These are phyloP conservation scores for Hypoxylon lienhwacheense DNA, from an alignment of 495 filamentous ascomycete species.

Conservation along the genomic window DNA sequence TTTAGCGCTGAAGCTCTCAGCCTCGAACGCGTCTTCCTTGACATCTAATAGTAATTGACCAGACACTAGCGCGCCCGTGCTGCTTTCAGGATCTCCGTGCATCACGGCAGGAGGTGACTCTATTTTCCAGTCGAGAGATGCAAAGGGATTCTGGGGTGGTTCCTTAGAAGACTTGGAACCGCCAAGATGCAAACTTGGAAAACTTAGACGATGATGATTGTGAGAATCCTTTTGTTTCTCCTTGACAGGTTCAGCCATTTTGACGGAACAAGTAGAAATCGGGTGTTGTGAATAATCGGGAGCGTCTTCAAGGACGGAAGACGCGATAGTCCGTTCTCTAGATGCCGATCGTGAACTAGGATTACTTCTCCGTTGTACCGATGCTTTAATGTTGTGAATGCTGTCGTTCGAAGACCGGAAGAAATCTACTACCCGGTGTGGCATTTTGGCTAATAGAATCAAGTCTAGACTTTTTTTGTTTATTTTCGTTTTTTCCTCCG, in stretches of 20 bases:
- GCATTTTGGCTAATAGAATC: constrained; percentile 44
- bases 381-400: constrained; percentile 40
- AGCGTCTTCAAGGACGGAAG: constrained; percentile 39
- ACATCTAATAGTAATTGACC: constrained; percentile 77
- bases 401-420: constrained; percentile 47
- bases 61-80: constrained; percentile 84
- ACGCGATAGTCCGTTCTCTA: constrained; percentile 35
- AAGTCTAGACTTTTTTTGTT: too few species aligned
- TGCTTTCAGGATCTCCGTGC: constrained; percentile 72
- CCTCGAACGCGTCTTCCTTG: constrained; percentile 61
- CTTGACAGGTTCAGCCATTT: constrained; percentile 38
- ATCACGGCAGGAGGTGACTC: constrained; percentile 90
- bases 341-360: constrained; percentile 30
- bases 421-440: constrained; percentile 54
- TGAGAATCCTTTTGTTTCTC: constrained; percentile 43
- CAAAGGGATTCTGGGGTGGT: constrained; percentile 41
- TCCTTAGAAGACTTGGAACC: constrained; percentile 48
- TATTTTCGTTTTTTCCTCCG: too few species aligned
- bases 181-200: constrained; percentile 51
- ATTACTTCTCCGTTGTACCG: constrained; percentile 35
- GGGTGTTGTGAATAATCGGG: constrained; percentile 32
- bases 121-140: constrained; percentile 73
- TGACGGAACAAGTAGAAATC: constrained; percentile 30
- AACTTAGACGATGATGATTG: constrained; percentile 51
- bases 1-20: constrained; percentile 69